phyloP scores from a whole-genome alignment of 768 basidiomycete genomes.

The Suillus occidentalis region DNA sequence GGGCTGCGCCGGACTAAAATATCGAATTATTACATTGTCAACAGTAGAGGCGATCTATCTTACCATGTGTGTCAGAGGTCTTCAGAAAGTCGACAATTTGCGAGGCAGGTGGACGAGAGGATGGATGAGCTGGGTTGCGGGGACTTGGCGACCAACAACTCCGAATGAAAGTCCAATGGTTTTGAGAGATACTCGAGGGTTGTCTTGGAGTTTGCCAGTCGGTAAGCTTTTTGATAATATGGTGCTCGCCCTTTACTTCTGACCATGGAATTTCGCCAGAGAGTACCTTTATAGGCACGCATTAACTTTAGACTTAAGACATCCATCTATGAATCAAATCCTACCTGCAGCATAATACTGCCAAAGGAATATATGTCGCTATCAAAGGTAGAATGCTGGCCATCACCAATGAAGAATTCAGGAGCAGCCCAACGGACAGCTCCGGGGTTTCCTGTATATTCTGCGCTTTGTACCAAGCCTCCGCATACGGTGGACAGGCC shows the following conservation, averaged over 20 bases:
- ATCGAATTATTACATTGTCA: not conserved
- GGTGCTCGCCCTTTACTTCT: not conserved
- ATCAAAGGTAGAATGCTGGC: not conserved
- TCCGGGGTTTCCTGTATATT: constrained; percentile 19
- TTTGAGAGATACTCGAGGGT: not conserved
- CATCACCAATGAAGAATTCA: constrained; percentile 28
- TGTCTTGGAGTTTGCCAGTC: not conserved
- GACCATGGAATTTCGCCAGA: not conserved
- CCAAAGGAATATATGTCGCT: constrained; percentile 16
- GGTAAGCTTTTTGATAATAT: not conserved
- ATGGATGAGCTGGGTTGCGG: not conserved
- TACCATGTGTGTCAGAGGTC: not conserved
- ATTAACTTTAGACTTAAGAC: not conserved
- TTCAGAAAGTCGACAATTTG: not conserved
- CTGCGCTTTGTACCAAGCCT: not conserved
- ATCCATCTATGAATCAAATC: constrained; percentile 5
- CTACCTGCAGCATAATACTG: constrained; percentile 31
- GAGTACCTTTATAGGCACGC: not conserved
- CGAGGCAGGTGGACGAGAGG: not conserved
- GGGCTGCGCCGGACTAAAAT: not conserved
- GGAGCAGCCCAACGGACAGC: constrained; percentile 53
- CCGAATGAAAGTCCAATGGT: not conserved
- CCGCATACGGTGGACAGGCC: constrained; percentile 24
- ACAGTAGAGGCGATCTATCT: not conserved
- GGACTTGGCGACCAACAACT: not conserved